Conservation (phyloP, 441 rosid genomes). For the Eugenia klotzschiana region DNA sequence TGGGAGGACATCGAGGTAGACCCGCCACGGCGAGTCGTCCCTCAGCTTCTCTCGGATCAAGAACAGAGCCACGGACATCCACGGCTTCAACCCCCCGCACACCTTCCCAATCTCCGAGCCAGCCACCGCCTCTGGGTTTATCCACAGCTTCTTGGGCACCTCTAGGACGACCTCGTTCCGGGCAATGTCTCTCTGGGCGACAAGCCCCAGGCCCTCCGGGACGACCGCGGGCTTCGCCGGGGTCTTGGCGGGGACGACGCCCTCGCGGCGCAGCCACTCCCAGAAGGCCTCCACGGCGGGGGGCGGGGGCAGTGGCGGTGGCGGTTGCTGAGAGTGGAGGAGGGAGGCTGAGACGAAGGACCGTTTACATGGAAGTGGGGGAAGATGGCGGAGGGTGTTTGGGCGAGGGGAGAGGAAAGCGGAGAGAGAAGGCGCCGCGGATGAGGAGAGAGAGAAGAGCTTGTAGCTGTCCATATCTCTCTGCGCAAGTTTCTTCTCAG, state of each 20-base stretch:
- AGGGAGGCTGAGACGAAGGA: slow-evolving; percentile 16
- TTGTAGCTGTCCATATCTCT: neutral
- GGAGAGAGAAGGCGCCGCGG: neutral
- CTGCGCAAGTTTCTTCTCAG: neutral
- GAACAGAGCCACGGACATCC: slow-evolving; percentile 79
- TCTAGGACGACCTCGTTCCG: slow-evolving; percentile 83
- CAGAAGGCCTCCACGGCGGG: slow-evolving; percentile 46
- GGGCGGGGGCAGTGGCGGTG: slow-evolving; percentile 5
- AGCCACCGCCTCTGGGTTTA: slow-evolving; percentile 63
- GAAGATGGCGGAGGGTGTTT: neutral
- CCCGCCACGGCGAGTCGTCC: slow-evolving; percentile 48
- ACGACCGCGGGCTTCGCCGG: slow-evolving; percentile 45
- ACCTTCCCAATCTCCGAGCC: slow-evolving; percentile 71
- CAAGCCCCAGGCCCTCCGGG: slow-evolving; percentile 67
- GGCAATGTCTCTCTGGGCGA: slow-evolving; percentile 59
- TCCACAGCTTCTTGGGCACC: slow-evolving; percentile 76
- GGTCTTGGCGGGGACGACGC: slow-evolving; percentile 50
- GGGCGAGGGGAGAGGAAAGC: slow-evolving; percentile 10
- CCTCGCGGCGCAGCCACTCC: slow-evolving; percentile 66
- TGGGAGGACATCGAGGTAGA: slow-evolving; percentile 80
- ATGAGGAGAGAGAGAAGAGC: slow-evolving; percentile 9
- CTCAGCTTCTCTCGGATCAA: slow-evolving; percentile 64
- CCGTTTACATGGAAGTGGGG: slow-evolving; percentile 10
- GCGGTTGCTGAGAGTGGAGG: slow-evolving; percentile 11
- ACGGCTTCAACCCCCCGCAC: slow-evolving; percentile 70